These are phyloP conservation scores for Colletotrichum orchidophilum DNA, from an alignment of 2,329 filamentous ascomycete genomes.

Conservation along the genomic window DNA sequence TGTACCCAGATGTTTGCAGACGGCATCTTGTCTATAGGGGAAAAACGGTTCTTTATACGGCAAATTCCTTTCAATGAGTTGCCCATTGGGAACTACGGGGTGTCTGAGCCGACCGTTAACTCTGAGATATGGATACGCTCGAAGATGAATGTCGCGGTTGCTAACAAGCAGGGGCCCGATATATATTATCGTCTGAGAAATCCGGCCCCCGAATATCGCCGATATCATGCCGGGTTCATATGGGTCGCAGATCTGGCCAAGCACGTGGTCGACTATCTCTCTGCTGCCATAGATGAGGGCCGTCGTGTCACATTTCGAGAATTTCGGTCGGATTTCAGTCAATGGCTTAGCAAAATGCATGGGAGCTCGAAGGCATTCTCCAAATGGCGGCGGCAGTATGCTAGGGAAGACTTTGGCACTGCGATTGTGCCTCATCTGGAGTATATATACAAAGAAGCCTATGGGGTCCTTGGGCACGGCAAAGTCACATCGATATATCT, in stretches of 20 bases:
- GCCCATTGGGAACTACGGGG: constrained; percentile 74
- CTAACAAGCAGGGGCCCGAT: constrained; percentile 14
- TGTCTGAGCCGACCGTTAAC: constrained; percentile 54
- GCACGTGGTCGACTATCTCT: constrained; percentile 75
- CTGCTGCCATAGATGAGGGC: constrained; percentile 39
- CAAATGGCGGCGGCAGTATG: constrained; percentile 63
- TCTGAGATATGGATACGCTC: constrained; percentile 74
- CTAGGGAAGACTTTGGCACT: constrained; percentile 68
- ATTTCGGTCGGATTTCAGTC: constrained; percentile 66
- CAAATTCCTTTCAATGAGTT: constrained; percentile 64
- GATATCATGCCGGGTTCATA: constrained; percentile 70
- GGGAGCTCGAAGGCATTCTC: constrained; percentile 50
- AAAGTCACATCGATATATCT: constrained; percentile 52
- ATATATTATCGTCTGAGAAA: constrained; percentile 72
- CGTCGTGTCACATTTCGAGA: constrained; percentile 58
- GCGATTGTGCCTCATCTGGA: constrained; percentile 67
- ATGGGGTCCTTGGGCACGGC: constrained; percentile 53
- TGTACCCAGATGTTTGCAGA: constrained; percentile 63
- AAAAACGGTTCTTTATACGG: constrained; percentile 59
- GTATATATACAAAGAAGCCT: constrained; percentile 73
- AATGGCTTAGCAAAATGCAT: constrained; percentile 64
- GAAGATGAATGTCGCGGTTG: constrained; percentile 45
- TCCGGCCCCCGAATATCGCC: constrained; percentile 68
- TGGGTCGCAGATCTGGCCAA: constrained; percentile 80
- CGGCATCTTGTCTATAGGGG: constrained; percentile 62